These are phyloP conservation scores for Combretum micranthum DNA, from an alignment of 345 rosid genomes.

Conservation along the genomic window DNA sequence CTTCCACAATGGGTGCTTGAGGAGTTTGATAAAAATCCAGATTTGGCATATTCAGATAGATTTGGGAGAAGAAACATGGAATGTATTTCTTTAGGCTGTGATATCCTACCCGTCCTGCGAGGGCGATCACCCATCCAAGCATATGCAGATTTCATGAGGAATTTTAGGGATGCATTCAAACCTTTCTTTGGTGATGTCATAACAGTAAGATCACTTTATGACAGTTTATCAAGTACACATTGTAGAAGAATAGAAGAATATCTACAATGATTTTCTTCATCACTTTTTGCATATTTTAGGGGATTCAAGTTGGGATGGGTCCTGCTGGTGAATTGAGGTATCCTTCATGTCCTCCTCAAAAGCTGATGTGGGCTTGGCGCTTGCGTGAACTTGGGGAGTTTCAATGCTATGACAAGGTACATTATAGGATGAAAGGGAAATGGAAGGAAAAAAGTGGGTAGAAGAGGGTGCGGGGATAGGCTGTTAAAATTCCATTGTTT, in stretches of 20 bases:
- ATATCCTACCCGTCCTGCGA: constrained; percentile 34
- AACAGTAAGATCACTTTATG: constrained; percentile 19
- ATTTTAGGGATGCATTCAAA: constrained; percentile 38
- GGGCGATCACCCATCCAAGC: constrained; percentile 52
- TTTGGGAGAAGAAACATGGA: constrained; percentile 44
- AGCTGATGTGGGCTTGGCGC: constrained; percentile 28
- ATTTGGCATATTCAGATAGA: constrained; percentile 38
- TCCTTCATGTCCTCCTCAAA: constrained; percentile 37
- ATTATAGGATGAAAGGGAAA: not conserved
- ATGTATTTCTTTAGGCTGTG: constrained; percentile 52
- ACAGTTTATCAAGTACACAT: not conserved
- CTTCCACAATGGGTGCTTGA: constrained; percentile 47
- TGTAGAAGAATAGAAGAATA: constrained; percentile 13
- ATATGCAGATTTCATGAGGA: constrained; percentile 47
- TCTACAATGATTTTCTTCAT: too few relatives aligned
- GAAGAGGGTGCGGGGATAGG: not conserved
- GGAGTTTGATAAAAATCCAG: constrained; percentile 40
- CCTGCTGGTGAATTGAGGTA: constrained; percentile 53
- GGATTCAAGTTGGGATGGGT: constrained; percentile 49
- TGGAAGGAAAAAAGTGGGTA: not conserved
- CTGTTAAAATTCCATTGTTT: too few relatives aligned
- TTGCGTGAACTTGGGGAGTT: constrained; percentile 42
- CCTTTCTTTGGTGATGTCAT: constrained; percentile 37
- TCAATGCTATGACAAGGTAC: constrained; percentile 55
- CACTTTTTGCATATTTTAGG: constrained; percentile 16